These are phyloP conservation scores for Penicillium expansum DNA, from an alignment of 2,329 filamentous ascomycete genomes.

Conservation along the genomic window DNA sequence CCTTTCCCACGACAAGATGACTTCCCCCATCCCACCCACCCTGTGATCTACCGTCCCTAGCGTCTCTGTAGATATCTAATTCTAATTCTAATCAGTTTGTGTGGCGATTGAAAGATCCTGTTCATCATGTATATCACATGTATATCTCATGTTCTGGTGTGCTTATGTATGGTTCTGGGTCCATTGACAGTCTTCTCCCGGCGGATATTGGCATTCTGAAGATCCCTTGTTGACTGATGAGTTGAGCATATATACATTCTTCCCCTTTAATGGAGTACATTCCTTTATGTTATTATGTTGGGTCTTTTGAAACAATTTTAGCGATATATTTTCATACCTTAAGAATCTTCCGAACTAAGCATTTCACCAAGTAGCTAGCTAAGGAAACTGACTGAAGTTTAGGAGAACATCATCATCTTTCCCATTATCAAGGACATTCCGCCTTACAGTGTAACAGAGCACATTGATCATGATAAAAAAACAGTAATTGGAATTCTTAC, in stretches of 20 bases:
- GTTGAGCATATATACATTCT: slow-evolving; percentile 5
- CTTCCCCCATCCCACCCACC: slow-evolving; percentile 1
- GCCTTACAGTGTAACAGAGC: not conserved
- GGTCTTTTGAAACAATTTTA: not conserved
- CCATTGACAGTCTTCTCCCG: no score
- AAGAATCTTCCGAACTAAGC: not conserved
- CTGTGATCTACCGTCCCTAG: slow-evolving; percentile 19
- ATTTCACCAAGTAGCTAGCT: not conserved
- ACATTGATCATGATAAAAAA: not conserved
- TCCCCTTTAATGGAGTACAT: slow-evolving; percentile 33
- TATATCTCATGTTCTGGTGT: slow-evolving; percentile 1
- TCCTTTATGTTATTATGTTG: slow-evolving; percentile 16
- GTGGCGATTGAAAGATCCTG: slow-evolving; percentile 7
- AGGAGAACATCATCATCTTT: not conserved
- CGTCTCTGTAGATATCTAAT: slow-evolving; percentile 36
- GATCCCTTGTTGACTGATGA: slow-evolving; percentile 8
- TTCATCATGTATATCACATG: slow-evolving; percentile 15
- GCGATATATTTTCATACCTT: not conserved
- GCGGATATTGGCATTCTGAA: not conserved
- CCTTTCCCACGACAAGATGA: slow-evolving; percentile 20
- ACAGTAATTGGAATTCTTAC: not conserved
- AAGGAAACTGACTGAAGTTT: not conserved
- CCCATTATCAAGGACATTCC: not conserved
- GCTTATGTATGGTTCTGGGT: not conserved
- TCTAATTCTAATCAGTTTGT: slow-evolving; percentile 32